Percentiles rank a stretch among this genome's conserved stretches.
Evolutionary conservation across 2,329 filamentous ascomycete species (phyloP).

Genomic region (Cladosporium velox): DNA sequence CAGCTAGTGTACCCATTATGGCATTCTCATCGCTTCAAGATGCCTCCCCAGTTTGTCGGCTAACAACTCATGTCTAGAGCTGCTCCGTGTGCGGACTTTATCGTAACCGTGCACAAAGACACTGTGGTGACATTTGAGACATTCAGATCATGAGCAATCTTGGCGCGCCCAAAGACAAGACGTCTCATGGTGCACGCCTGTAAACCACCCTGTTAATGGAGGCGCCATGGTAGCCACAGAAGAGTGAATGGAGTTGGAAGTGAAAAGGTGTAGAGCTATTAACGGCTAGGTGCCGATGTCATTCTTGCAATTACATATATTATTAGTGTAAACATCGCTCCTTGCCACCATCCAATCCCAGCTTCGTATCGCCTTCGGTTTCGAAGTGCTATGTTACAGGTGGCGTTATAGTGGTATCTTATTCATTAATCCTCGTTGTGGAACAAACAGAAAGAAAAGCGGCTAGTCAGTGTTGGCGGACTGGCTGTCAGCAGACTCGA

Average conservation of each 20-base stretch:
- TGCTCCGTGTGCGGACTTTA: background rate
- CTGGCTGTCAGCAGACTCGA: background rate
- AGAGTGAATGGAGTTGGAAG: background rate
- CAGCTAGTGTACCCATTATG: background rate
- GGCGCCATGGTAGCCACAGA: background rate
- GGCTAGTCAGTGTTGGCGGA: background rate
- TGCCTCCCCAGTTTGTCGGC: background rate
- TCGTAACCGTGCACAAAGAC: background rate
- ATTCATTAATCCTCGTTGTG: conserved; percentile 1
- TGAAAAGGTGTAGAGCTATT: background rate
- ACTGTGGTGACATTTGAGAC: background rate
- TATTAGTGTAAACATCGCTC: background rate
- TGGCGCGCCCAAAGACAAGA: background rate
- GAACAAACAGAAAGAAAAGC: conserved; percentile 5
- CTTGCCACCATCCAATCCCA: background rate
- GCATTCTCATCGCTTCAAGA: background rate
- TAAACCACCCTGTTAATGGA: background rate
- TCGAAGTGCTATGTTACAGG: conserved; percentile 11
- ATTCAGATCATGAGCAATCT: background rate
- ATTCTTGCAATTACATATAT: conserved; percentile 6
- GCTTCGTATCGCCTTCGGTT: background rate
- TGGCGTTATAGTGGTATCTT: conserved; percentile 19
- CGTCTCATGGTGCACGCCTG: background rate
- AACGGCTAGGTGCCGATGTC: background rate
- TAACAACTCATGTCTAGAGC: background rate